Evolutionary conservation across 164 flowering plant species (phyloP).

Genomic region (Sextonia rubra): DNA sequence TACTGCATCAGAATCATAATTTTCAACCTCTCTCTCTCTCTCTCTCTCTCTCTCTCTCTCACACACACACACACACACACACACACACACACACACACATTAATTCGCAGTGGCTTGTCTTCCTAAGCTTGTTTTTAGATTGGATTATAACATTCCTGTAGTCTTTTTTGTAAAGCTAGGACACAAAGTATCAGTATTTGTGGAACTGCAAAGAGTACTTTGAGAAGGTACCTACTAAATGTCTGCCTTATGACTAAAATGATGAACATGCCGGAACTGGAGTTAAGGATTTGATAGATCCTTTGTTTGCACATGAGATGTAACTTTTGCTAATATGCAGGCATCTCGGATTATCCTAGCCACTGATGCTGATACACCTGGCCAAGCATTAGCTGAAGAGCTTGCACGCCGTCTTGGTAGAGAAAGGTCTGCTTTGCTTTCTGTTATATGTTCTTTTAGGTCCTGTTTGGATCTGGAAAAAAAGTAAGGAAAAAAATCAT

Average conservation of each 20-base stretch:
- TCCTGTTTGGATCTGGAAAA: background rate
- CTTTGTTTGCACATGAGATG: background rate
- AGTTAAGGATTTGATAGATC: background rate
- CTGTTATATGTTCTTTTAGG: background rate
- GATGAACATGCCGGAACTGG: background rate
- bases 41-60: background rate
- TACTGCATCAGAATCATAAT: background rate
- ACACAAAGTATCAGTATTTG: constrained; percentile 71
- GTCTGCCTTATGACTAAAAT: background rate
- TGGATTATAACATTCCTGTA: constrained; percentile 1
- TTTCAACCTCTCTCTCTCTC: background rate
- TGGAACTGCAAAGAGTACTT: constrained; percentile 93
- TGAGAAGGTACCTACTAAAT: constrained; percentile 42
- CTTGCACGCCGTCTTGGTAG: constrained; percentile 94
- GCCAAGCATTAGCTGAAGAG: constrained; percentile 93
- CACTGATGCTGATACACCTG: constrained; percentile 83
- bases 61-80: too few species aligned
- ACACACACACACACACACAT: too few species aligned
- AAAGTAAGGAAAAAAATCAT: background rate
- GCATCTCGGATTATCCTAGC: constrained; percentile 88
- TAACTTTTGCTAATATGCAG: constrained; percentile 24
- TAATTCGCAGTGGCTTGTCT: background rate
- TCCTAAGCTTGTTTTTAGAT: background rate
- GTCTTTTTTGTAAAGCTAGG: constrained; percentile 58
- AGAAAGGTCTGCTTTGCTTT: constrained; percentile 57